These are phyloP conservation scores for Oligophagozyma castellii DNA, from an alignment of 1,139 yeast genomes.

Conservation along the genomic window DNA sequence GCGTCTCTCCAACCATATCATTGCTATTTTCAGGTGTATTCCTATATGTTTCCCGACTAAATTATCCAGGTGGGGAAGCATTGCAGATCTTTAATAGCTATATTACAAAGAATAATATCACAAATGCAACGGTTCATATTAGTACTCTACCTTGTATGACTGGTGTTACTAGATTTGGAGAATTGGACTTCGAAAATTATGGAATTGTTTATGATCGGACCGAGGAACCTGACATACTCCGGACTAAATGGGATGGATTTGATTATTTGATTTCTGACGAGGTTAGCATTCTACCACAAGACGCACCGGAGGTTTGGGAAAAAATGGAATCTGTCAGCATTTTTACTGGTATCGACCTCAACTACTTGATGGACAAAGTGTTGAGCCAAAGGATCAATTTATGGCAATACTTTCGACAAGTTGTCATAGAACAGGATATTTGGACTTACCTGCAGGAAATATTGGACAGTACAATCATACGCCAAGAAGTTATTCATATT, in stretches of 20 bases:
- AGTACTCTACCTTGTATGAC: constrained; percentile 81
- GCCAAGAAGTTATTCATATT: neutral
- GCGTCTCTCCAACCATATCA: constrained; percentile 25
- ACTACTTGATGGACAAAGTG: neutral
- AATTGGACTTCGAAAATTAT: constrained; percentile 26
- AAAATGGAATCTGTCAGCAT: neutral
- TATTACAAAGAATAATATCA: constrained; percentile 21
- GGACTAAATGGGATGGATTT: constrained; percentile 37
- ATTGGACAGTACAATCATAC: neutral
- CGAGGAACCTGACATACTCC: constrained; percentile 34
- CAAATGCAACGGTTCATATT: constrained; percentile 41
- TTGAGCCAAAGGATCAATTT: neutral
- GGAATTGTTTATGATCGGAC: constrained; percentile 59
- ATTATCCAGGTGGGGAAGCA: constrained; percentile 88
- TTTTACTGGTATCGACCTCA: neutral
- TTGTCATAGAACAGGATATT: neutral
- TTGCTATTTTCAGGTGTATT: constrained; percentile 34
- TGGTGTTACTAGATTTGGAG: constrained; percentile 68
- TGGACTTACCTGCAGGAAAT: neutral
- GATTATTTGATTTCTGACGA: constrained; percentile 46
- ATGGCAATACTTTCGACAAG: neutral
- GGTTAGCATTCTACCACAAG: constrained; percentile 9
- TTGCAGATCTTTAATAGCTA: constrained; percentile 38
- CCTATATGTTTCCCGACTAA: constrained; percentile 52
- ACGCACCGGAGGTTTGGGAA: neutral